Percentiles rank a stretch among this genome's conserved stretches.
Evolutionary conservation across 2,329 filamentous ascomycete species (phyloP).

Genomic region (Ceratocystis colombiana): DNA sequence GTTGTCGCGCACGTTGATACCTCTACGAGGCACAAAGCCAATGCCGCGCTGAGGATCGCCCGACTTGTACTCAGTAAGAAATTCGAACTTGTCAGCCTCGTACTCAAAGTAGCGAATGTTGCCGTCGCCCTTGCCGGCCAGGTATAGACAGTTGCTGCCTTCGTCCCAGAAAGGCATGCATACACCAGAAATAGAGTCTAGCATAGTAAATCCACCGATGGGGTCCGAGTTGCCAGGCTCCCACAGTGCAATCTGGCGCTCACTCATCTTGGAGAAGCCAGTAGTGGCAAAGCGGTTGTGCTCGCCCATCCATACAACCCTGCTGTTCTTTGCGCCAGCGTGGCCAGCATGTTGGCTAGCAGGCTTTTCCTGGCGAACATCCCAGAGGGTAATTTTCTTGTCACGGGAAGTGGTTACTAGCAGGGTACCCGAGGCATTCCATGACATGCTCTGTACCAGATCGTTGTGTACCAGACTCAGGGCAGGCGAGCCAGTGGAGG

Average conservation of each 20-base stretch:
- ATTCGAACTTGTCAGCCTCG: conserved; percentile 97
- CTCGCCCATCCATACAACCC: conserved; percentile 93
- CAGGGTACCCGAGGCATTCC: conserved; percentile 80
- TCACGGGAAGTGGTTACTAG: conserved; percentile 90
- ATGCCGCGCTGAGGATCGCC: conserved; percentile 86
- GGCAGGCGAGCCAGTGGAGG: conserved; percentile 64
- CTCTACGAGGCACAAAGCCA: conserved; percentile 87
- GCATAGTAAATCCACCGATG: conserved; percentile 76
- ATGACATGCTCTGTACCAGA: conserved; percentile 89
- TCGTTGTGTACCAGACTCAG: conserved; percentile 76
- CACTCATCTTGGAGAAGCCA: conserved; percentile 96
- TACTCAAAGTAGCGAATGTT: conserved; percentile 99
- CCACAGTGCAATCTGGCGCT: conserved; percentile 91
- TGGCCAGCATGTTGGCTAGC: conserved; percentile 79
- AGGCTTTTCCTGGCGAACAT: conserved; percentile 83
- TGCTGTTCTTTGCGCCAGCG: conserved; percentile 91
- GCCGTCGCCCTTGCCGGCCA: conserved; percentile 95
- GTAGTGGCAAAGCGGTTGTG: conserved; percentile 93
- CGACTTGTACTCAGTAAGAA: conserved; percentile 95
- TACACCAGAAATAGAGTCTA: conserved; percentile 94
- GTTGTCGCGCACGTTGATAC: conserved; percentile 92
- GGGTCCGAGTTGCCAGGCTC: conserved; percentile 79
- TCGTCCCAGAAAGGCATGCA: conserved; percentile 99
- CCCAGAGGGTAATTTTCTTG: conserved; percentile 97
- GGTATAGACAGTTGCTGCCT: conserved; percentile 84